Base-by-base conservation (phyloP, 2,329 filamentous ascomycete genomes). In the Calonectria ilicicola region DNA sequence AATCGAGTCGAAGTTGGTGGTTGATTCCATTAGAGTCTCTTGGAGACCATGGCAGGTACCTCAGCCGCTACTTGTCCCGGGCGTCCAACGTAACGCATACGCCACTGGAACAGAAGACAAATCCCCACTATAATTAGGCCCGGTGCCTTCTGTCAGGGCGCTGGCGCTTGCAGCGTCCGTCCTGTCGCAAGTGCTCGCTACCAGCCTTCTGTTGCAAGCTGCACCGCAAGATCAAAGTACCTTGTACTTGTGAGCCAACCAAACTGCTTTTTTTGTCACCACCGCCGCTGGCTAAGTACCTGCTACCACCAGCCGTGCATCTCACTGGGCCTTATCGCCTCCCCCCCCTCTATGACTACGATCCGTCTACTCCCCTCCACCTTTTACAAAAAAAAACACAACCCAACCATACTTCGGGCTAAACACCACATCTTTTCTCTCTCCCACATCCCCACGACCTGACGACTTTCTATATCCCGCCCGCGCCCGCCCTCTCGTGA, bases 401-500 rank as follows among this genome's bases (percentile, higher is more conserved):
- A 63, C 64, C 69, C 69, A 71, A 63, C 69, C 69, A 26, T 44
- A 21, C 66, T 42, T 63, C 40, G 38, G 40, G 29, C 58, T 63
- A 68, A 63, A 68, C 44, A 68, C 42, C 38, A 68, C 72, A 66
- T 40, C 67, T 66, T 62, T 72, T 66, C 58, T 35, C 68, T 71
- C 71, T 72, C 69, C 70, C 72, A 74, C 67, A 67, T 67, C 42
- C 46, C 66, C 53, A 70, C 70, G 56, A 69, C 53, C 40, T 7
- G 53, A 60, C 53, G 53, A 58, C 42, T 32, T 56, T 58, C 46
- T 66, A 35, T 64, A 72, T 49, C 23, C 47, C 53, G 40, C 53
- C 69, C 74, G 71, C 75, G 56, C 75, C 69, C 69, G 62, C 46
- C 70, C 74, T 77, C 65, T 51, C 72, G 71, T 73, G 77, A 79